Percentiles rank a stretch among this genome's conserved stretches.
phyloP scores from a whole-genome alignment of 148 eudicot genomes.

The Camellia japonica region DNA sequence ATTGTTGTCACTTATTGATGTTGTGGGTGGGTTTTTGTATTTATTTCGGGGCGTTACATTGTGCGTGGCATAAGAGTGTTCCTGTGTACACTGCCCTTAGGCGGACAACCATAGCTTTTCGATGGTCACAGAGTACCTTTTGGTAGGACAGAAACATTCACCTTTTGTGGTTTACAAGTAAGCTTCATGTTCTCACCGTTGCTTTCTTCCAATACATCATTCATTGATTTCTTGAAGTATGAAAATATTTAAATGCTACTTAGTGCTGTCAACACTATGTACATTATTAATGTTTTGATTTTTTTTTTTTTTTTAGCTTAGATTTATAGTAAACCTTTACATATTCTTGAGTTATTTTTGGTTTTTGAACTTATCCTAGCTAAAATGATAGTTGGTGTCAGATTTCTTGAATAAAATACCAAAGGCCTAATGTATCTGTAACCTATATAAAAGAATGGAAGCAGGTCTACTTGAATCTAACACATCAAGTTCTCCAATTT shows the following conservation, averaged over 20 bases:
- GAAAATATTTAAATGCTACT: too few species aligned
- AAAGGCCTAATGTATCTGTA: background rate
- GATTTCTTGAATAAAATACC: background rate
- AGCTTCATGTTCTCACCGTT: background rate
- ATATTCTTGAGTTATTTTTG: background rate
- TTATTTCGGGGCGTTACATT: background rate
- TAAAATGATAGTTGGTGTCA: background rate
- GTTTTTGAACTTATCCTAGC: background rate
- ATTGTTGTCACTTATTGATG: too few species aligned
- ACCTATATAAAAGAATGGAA: too few species aligned
- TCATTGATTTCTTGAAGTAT: background rate
- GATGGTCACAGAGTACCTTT: slow-evolving; percentile 62
- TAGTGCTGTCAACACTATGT: too few species aligned
- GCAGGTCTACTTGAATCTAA: too few species aligned
- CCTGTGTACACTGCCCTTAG: slow-evolving; percentile 85
- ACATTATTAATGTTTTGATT: background rate
- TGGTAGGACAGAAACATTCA: slow-evolving; percentile 47
- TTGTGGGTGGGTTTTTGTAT: too few species aligned
- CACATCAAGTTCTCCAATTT: too few species aligned
- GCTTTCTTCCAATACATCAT: background rate
- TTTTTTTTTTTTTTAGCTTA: background rate
- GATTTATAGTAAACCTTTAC: background rate
- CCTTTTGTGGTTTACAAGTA: slow-evolving; percentile 51
- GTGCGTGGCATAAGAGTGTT: slow-evolving; percentile 63
- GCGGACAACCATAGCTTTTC: slow-evolving; percentile 71